Base-by-base conservation (phyloP, 2,329 filamentous ascomycete species). In the Aspergillus phoenicis region DNA sequence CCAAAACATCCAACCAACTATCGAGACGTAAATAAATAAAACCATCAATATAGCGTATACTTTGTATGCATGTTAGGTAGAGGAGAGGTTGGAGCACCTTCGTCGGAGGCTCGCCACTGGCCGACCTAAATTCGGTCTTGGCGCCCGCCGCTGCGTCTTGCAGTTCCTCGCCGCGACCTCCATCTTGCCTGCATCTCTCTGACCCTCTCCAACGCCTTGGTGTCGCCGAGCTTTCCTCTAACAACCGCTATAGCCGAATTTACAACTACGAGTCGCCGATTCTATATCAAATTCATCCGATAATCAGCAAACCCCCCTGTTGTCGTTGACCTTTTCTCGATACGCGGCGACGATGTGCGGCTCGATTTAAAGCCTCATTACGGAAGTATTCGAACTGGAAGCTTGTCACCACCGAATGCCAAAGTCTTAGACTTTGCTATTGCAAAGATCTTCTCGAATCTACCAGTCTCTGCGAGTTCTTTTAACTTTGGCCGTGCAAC, bases 91-190 rank as follows among this genome's bases (percentile, higher is more conserved):
- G 33, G 33, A 36, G 33, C 28, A 15, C 3, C 8, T 13, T 10
- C n/a, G 48, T 6, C 48, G 48, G 48, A 33, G 24, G 7, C 20
- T 52, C 17, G 48, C 48, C 48, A 52, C 48, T 30, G 28, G 24
- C 48, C 48, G 48, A 26, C 48, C n/a, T 30, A 10, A 11, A 24
- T 17, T 15, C 24, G 36, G 49, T 59, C 49, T 47, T 58, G 48
- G 48, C 49, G 33, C 33, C 33, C 33, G 33, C 33, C 10, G 33
- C 33, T 10, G 33, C 33, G 33, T 36, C 33, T 36, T 28, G 49
- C 26, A 48, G 41, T 43, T 49, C n/a, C 38, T 55, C 52, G 22
- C 36, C 33, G 36, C 36, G 41, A n/a, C 22, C 48, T 30, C 48
- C 48, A 36, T 36, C 33, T 36, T 36, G 33, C 33, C 11, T 36